Conservation (phyloP, 1,139 yeast species). For the Saccharomyces hybrid region DNA sequence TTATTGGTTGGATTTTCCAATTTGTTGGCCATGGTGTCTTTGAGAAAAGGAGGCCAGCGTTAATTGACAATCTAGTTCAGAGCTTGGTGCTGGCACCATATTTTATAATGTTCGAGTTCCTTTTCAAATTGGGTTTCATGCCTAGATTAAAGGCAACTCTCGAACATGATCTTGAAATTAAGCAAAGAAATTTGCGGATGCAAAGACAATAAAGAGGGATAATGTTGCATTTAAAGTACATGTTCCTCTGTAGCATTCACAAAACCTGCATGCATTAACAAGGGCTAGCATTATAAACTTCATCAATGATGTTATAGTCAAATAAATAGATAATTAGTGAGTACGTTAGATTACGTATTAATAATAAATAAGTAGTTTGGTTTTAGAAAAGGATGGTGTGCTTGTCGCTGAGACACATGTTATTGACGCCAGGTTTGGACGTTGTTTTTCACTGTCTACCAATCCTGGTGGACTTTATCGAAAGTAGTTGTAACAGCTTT, state of each 20-base stretch:
- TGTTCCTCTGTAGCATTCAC: too few relatives aligned
- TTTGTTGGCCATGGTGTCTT: constrained; percentile 82
- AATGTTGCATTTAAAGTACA: too few relatives aligned
- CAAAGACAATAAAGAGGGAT: too few relatives aligned
- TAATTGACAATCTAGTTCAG: constrained; percentile 72
- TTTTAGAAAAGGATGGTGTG: too few relatives aligned
- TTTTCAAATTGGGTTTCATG: constrained; percentile 59
- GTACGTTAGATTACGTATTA: constrained; percentile 3
- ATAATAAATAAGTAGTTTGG: constrained; percentile 5
- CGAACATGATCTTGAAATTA: constrained; percentile 33
- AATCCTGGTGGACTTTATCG: constrained; percentile 71
- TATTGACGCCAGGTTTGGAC: not conserved
- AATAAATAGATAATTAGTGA: constrained; percentile 2
- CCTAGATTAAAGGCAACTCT: constrained; percentile 48
- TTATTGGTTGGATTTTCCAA: constrained; percentile 71
- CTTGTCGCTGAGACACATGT: too few relatives aligned
- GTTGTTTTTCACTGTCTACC: constrained; percentile 38
- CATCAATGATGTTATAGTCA: constrained; percentile 4
- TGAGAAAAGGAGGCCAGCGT: constrained; percentile 81
- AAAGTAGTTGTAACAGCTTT: constrained; percentile 41
- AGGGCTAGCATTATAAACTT: constrained; percentile 1
- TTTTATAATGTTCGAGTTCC: constrained; percentile 73
- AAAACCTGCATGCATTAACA: too few relatives aligned
- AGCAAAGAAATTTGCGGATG: constrained; percentile 33
- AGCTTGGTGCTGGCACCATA: constrained; percentile 88